Percentiles rank a stretch among this genome's conserved stretches.
phyloP scores from a whole-genome alignment of 768 basidiomycete genomes.

The Naganishia kalamii region DNA sequence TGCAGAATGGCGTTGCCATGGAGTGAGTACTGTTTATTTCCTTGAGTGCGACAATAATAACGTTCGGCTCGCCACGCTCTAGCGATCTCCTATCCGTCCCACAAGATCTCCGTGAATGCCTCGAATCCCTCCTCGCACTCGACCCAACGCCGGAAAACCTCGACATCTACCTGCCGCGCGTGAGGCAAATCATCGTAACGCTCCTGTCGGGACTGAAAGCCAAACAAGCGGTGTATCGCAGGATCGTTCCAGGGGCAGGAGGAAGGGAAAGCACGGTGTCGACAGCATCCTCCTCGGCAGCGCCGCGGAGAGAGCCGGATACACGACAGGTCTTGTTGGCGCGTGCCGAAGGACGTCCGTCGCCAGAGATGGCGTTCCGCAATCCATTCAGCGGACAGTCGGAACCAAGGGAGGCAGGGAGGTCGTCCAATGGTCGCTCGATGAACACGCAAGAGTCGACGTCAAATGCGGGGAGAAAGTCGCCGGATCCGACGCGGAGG shows the following conservation, averaged over 20 bases:
- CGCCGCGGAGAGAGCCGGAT: not conserved
- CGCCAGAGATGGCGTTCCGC: not conserved
- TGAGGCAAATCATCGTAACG: conserved; percentile 84
- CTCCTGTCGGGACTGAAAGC: conserved; percentile 86
- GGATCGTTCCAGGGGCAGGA: conserved; percentile 27
- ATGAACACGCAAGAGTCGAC: no score
- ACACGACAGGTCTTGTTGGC: not conserved
- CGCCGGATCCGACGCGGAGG: not conserved
- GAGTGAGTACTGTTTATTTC: conserved; percentile 55
- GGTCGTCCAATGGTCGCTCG: not conserved
- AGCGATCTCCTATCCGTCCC: conserved; percentile 73
- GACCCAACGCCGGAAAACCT: conserved; percentile 79
- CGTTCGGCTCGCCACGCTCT: not conserved
- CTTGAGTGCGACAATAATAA: conserved; percentile 11
- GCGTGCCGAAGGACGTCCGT: not conserved
- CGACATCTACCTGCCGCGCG: conserved; percentile 79
- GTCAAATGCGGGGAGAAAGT: conserved; percentile 4
- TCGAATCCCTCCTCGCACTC: conserved; percentile 86
- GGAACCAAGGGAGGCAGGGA: not conserved
- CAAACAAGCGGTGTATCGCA: conserved; percentile 83
- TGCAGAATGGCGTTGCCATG: conserved; percentile 79
- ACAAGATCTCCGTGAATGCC: conserved; percentile 74
- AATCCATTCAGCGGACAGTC: not conserved
- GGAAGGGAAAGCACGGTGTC: not conserved
- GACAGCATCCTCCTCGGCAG: not conserved